Evolutionary conservation across 495 filamentous ascomycete species (phyloP), one percentile per base, ranked within the genome.

Genomic region (Talaromyces borbonicus): DNA sequence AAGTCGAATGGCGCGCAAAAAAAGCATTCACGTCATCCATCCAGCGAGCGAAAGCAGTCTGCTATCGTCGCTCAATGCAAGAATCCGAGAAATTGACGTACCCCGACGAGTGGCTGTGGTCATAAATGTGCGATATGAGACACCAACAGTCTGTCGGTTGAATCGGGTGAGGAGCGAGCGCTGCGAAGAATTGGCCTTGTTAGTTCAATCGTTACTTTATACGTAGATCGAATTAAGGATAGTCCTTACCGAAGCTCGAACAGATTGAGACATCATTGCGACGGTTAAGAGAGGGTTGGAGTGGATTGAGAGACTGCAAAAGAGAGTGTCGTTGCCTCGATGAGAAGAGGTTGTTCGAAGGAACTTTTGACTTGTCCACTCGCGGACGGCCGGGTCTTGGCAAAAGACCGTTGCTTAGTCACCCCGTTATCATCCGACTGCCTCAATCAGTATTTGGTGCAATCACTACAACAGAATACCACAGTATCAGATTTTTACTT

Each of bases 71-170:
- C 22, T 3, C 18, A 38, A 7, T 11, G 35, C 18, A 38, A 38
- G n/a, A n/a, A n/a, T n/a, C 22, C 22, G 35, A 38, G 24, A 38
- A 16, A 37, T 49, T 49, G 18, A 68, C 62, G 51, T 65, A 67
- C 62, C 67, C 54, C 56, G 65, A 52, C 62, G 64, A 52, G 65
- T 54, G 51, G 55, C 62, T 60, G 60, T 60, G 56, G 65, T 68
- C 65, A 94, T 82, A 72, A 96, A 90, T 61, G 81, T 85, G 59
- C 92, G 84, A 65, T 77, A 79, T 60, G 82, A 71, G 56, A 75
- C 68, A 61, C 81, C 71, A 56, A 74, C 68, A 65, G 75, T 70
- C 62, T 67, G 82, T 67, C 83, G 79, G 68, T 79, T 78, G 60
- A 83, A 73, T 65, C 87, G 83, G 73, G 80, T 72, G 65, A 89